Base-by-base conservation (phyloP, 164 flowering plant genomes). In the Saururus chinensis region DNA sequence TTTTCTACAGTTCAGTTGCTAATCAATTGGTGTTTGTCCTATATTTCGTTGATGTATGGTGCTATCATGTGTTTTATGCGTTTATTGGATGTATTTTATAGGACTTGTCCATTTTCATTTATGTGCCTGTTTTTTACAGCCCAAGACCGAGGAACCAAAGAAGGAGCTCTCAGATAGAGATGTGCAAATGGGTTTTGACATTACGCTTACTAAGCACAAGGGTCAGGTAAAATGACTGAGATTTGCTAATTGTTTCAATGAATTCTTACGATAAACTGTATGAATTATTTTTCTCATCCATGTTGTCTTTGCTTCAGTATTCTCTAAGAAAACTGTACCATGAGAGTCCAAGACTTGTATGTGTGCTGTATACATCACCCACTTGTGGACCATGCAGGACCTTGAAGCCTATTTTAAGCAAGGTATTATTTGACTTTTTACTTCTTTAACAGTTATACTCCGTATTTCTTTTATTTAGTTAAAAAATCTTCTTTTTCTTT, bases 331-430 rank as follows among this genome's bases (percentile, higher is more conserved):
- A 93, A 67, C 67, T 93, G 76, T 93, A 93, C 69, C 99, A 93
- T 71, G 97, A 90, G 72, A 93, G 99, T 75, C 99, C 97, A 57
- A 87, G 99, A 77, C 90, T 93, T 70, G 61, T 93, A 57, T 86
- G 89, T 70, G 99, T 90, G 35, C 82, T 93, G 51, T 93, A 93
- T 71, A 93, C 99, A 19, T 48, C 99, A 61, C 99, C 99, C 59
- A 88, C 96, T 42, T 93, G 99, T 69, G 97, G 97, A 66, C 99
- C 99, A 37, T 93, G 99, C 75, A 79, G 97, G 67, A 93, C 99
- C 56, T 73, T 93, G 81, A 93, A 93, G 78, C 99, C 99, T 70
- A 90, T 93, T 68, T 84, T 93, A 51, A 74, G 86, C 84, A 90
- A 93, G 95, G 99, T 93, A 59, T 57, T 30, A 23, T 55, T 4